Evolutionary conservation across 306 rosid genomes (phyloP), one percentile per base, ranked within the genome.

Genomic region (Lathyrus aphaca): DNA sequence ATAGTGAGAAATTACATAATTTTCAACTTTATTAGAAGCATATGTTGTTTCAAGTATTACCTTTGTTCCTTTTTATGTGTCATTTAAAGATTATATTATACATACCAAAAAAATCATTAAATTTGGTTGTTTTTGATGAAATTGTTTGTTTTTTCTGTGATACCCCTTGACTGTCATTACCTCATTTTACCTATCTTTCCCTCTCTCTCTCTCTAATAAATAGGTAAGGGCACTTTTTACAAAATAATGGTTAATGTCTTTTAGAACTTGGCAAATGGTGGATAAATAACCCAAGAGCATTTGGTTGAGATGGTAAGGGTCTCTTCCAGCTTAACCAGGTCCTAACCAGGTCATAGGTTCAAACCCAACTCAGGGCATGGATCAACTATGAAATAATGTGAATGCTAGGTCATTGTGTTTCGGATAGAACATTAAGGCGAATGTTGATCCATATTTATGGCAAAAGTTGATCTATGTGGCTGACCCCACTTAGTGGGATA

Each of bases 21-120:
- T 58, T 48, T 50, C 62, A 59, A 74, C 57, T 40, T 65, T 49
- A 38, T 49, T 5, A 15, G 32, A 75, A 66, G 66, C 39, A 49
- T 8, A 17, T 8, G 56, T 17, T 49, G 39, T 49, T 49, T 17
- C 56, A 49, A 49, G 56, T 17, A 49, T 49, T 49, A 17, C 56
- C 56, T 17, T 4, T 17, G 25, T 49, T 49, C 27, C 25, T 8
- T 46, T 46, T 49, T 49, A 49, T 8, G 56, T 49, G 5, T 17
- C 23, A 7, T 18, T 49, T 49, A 17, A 16, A 8, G 56, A 17
- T 17, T 17, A 48, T 15, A n/a, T 15, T 7, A 46, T 7, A 15
- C 53, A 46, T 46, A 15, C 21, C 10, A 15, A 17, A 3, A 42
- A 42, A 49, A 49, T 45, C 51, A 45, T n/a, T 46, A 46, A 46